Percentiles rank a stretch among this genome's conserved stretches.
These are phyloP conservation scores for Hsuehochloa calcarea DNA, from an alignment of 176 grass and related monocot genomes.

Conservation along the genomic window DNA sequence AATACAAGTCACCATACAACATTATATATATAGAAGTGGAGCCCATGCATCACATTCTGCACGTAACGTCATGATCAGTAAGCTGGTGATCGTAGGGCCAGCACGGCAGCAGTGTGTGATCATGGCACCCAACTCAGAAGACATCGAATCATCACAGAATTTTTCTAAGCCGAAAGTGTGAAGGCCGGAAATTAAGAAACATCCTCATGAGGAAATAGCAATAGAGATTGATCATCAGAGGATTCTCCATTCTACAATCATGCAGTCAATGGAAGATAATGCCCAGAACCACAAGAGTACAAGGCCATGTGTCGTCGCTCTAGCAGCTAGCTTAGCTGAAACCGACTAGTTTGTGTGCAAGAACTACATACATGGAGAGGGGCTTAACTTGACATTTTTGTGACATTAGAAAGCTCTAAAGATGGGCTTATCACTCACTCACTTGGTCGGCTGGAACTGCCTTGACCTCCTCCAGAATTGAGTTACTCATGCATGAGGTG, in stretches of 20 bases:
- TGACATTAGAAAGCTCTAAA: conserved; percentile 22
- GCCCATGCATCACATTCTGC: conserved; percentile 25
- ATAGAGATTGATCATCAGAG: not conserved
- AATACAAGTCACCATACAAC: no score
- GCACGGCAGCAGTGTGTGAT: conserved; percentile 27
- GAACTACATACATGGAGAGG: not conserved
- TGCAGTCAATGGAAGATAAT: conserved; percentile 33
- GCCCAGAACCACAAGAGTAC: conserved; percentile 5
- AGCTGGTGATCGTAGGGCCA: conserved; percentile 16
- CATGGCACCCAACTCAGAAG: conserved; percentile 43
- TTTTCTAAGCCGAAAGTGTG: conserved; percentile 41
- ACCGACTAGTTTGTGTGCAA: not conserved
- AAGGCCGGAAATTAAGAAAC: conserved; percentile 21
- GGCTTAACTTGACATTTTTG: not conserved
- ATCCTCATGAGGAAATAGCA: conserved; percentile 18
- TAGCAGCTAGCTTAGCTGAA: not conserved
- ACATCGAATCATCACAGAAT: conserved; percentile 33
- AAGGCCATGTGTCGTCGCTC: conserved; percentile 45
- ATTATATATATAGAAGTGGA: not conserved
- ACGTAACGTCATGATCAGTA: conserved; percentile 20
- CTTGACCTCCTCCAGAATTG: conserved; percentile 38
- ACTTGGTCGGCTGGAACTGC: conserved; percentile 38
- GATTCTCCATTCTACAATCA: conserved; percentile 45
- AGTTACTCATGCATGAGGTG: conserved; percentile 37
- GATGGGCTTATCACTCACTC: conserved; percentile 34